Evolutionary conservation across 306 rosid species (phyloP).

Genomic region (Cercis canadensis): DNA sequence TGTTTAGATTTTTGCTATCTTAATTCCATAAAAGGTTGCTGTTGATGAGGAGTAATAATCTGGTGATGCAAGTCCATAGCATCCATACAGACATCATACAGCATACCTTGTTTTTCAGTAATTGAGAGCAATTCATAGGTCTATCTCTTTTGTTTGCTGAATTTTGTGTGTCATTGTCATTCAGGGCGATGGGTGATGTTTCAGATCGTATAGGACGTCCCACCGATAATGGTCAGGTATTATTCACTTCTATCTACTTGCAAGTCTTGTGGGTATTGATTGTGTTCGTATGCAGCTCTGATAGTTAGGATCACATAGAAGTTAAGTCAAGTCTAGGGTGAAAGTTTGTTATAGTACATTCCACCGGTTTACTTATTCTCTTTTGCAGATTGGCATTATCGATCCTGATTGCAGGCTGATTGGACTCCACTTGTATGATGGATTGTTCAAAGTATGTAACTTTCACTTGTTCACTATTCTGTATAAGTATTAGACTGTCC

Average conservation of each 20-base stretch:
- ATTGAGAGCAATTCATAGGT: too few species aligned
- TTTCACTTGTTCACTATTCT: conserved; percentile 9
- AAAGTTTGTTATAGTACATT: conserved; percentile 19
- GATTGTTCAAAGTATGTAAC: conserved; percentile 80
- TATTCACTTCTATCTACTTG: conserved; percentile 13
- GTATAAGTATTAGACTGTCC: too few species aligned
- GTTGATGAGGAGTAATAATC: too few species aligned
- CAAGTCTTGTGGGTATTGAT: conserved; percentile 5
- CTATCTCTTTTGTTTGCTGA: background rate
- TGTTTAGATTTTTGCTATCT: too few species aligned
- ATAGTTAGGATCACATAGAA: conserved; percentile 6
- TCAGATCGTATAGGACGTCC: conserved; percentile 99
- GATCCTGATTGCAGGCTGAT: conserved; percentile 98
- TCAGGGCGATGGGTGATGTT: conserved; percentile 98
- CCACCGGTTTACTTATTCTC: conserved; percentile 19
- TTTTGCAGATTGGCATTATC: conserved; percentile 91
- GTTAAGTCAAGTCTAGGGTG: conserved; percentile 18
- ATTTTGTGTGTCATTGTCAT: too few species aligned
- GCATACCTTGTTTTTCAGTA: too few species aligned
- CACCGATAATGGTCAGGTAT: conserved; percentile 95
- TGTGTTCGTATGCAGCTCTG: conserved; percentile 27
- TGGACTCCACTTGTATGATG: conserved; percentile 98
- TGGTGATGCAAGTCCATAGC: too few species aligned
- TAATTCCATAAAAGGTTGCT: too few species aligned
- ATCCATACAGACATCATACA: too few species aligned